These are phyloP conservation scores for Colletotrichum plurivorum DNA, from an alignment of 2,329 filamentous ascomycete genomes.

Conservation along the genomic window DNA sequence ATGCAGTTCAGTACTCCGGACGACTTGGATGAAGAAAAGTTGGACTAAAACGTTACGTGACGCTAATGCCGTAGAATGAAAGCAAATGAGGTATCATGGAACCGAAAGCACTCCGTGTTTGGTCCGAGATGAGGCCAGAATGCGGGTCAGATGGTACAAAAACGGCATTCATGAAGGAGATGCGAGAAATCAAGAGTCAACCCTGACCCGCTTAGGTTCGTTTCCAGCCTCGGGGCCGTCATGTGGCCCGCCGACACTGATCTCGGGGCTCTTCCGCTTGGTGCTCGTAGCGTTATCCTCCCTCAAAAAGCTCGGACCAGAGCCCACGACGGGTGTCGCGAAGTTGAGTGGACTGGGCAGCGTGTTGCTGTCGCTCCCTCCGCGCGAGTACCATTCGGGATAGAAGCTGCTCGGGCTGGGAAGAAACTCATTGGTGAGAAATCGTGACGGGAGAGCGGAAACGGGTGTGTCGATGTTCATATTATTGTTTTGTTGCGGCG, in stretches of 20 bases:
- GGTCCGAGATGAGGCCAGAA: slow-evolving; percentile 23
- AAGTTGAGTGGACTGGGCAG: slow-evolving; percentile 94
- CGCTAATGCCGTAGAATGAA: slow-evolving; percentile 38
- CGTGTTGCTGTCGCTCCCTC: slow-evolving; percentile 82
- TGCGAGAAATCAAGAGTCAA: slow-evolving; percentile 56
- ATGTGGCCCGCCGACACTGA: slow-evolving; percentile 54
- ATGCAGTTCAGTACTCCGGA: slow-evolving; percentile 27
- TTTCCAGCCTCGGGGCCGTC: slow-evolving; percentile 58
- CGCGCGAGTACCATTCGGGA: slow-evolving; percentile 86
- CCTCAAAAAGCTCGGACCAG: slow-evolving; percentile 74
- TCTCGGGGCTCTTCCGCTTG: slow-evolving; percentile 72
- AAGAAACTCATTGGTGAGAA: slow-evolving; percentile 88
- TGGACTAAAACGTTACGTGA: slow-evolving; percentile 33
- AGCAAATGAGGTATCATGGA: slow-evolving; percentile 42
- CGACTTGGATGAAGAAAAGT: slow-evolving; percentile 19
- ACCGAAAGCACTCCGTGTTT: slow-evolving; percentile 38
- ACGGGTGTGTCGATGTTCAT: slow-evolving; percentile 78
- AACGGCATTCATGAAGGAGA: slow-evolving; percentile 12
- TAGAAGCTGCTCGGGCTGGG: slow-evolving; percentile 95
- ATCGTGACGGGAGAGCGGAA: slow-evolving; percentile 92
- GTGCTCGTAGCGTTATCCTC: slow-evolving; percentile 61
- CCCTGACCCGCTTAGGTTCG: slow-evolving; percentile 69
- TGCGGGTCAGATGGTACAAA: slow-evolving; percentile 36
- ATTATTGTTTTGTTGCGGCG: slow-evolving; percentile 75
- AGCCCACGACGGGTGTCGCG: slow-evolving; percentile 80